Evolutionary conservation across 2,329 filamentous ascomycete genomes (phyloP).

Genomic region (Alternaria consortialis): DNA sequence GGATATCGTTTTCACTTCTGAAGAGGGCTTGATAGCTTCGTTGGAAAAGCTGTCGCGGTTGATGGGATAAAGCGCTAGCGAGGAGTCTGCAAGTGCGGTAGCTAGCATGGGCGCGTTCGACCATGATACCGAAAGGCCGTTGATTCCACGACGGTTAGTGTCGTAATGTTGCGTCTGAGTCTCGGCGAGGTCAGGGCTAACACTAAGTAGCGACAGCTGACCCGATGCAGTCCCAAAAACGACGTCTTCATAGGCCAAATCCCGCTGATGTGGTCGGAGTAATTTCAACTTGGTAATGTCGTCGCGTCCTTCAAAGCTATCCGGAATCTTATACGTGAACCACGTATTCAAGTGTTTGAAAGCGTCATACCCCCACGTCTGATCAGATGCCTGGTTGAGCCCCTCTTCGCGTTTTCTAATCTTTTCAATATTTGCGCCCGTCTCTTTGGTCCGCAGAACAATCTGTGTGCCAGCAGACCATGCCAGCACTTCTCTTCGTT

Average conservation of each 20-base stretch:
- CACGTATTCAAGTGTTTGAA: conserved; percentile 54
- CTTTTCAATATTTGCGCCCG: conserved; percentile 40
- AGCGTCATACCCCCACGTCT: conserved; percentile 40
- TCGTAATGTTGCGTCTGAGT: conserved; percentile 44
- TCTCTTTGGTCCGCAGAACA: conserved; percentile 59
- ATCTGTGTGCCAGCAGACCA: conserved; percentile 69
- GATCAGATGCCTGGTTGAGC: conserved; percentile 18
- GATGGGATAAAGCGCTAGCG: conserved; percentile 58
- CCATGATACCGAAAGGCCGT: conserved; percentile 59
- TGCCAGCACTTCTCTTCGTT: conserved; percentile 64
- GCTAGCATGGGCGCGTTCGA: conserved; percentile 58
- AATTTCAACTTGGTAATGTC: conserved; percentile 68
- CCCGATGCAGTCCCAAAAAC: conserved; percentile 67
- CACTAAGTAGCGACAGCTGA: conserved; percentile 53
- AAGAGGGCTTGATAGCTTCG: conserved; percentile 31
- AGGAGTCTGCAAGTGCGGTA: conserved; percentile 59
- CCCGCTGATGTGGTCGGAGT: conserved; percentile 55
- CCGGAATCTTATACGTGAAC: conserved; percentile 62
- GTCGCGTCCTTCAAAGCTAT: conserved; percentile 62
- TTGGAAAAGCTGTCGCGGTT: conserved; percentile 33
- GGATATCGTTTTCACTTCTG: conserved; percentile 27
- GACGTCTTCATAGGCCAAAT: conserved; percentile 55
- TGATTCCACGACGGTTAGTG: conserved; percentile 56
- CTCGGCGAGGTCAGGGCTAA: conserved; percentile 23
- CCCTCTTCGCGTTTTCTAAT: conserved; percentile 31